Evolutionary conservation across 345 rosid species (phyloP), one percentile per base, ranked within the genome.

Genomic region (Moringa oleifera): DNA sequence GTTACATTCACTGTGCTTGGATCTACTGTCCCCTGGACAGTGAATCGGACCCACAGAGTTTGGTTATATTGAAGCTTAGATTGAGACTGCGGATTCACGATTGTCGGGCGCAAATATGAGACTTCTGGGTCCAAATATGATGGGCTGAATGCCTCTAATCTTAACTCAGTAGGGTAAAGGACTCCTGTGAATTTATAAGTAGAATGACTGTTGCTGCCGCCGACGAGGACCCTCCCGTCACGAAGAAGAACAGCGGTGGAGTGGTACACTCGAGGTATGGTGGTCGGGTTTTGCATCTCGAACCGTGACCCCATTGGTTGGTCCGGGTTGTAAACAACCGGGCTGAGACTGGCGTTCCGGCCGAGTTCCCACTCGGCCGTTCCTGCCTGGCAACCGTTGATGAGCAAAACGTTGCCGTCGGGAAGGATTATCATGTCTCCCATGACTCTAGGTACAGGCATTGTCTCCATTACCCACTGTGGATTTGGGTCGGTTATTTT

Each of bases 351-450:
- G 50, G 85, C 83, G 55, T 81, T 68, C 53, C 82, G 80, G 24
- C 83, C 82, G 37, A 54, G 36, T 51, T 81, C 85, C 82, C 83
- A 81, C 20, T 69, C 85, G 20, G 85, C 85, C 0, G 79, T 66
- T 2, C 91, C 91, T 6, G 69, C 63, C 6, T 77, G 65, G 17
- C 69, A 90, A 23, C 94, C 94, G 21, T 87, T 84, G 37, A 87
- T 73, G 46, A 87, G 56, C 56, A 84, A 45, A 50, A 79, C 90
- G 22, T 82, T 71, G 46, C 90, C 90, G 55, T 81, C 67, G 5
- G 94, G 94, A 21, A 87, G 77, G 68, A 87, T 50, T 4, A 61
- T 70, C 94, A 87, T 82, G 68, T 84, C 94, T 33, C 86, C 84
- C 90, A 84, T 82, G 54, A 76, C 63, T 73, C 90, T 76, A 0